These are phyloP conservation scores for Helminthosporium solani DNA, from an alignment of 2,329 filamentous ascomycete genomes.

Conservation along the genomic window DNA sequence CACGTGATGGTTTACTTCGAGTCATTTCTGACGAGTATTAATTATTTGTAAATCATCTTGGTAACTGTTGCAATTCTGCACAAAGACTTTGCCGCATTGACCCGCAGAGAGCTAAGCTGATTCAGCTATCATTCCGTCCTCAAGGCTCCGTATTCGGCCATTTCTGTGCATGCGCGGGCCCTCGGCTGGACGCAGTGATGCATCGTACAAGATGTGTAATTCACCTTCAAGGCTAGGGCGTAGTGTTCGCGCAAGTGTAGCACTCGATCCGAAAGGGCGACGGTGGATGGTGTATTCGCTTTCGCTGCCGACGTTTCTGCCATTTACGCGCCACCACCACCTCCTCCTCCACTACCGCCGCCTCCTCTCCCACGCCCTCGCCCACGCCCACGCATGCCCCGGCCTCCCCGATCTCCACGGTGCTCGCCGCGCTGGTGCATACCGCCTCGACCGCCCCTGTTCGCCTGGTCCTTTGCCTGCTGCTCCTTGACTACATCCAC, in stretches of 20 bases:
- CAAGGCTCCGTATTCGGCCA: neutral
- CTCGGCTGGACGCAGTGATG: neutral
- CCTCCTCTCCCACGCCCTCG: conserved; percentile 56
- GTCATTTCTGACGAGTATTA: too few relatives aligned
- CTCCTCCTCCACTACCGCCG: conserved; percentile 57
- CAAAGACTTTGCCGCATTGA: neutral
- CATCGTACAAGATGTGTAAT: neutral
- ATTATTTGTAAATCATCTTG: too few relatives aligned
- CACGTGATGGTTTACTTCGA: too few relatives aligned
- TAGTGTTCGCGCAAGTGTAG: neutral
- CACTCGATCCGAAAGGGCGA: neutral
- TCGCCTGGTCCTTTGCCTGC: conserved; percentile 68
- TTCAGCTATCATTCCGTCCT: neutral
- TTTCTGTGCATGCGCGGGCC: neutral
- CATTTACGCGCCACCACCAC: conserved; percentile 44
- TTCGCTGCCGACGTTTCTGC: neutral
- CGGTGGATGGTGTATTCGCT: neutral
- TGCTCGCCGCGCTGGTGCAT: conserved; percentile 58
- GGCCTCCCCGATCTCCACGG: conserved; percentile 52
- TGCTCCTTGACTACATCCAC: conserved; percentile 92
- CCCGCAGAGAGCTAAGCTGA: neutral
- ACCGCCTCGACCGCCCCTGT: conserved; percentile 65
- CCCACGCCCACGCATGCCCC: conserved; percentile 57
- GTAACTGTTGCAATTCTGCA: neutral
- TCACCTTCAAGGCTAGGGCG: neutral